Conservation (phyloP, 768 basidiomycete species). For the Melanogaster broomeanus region DNA sequence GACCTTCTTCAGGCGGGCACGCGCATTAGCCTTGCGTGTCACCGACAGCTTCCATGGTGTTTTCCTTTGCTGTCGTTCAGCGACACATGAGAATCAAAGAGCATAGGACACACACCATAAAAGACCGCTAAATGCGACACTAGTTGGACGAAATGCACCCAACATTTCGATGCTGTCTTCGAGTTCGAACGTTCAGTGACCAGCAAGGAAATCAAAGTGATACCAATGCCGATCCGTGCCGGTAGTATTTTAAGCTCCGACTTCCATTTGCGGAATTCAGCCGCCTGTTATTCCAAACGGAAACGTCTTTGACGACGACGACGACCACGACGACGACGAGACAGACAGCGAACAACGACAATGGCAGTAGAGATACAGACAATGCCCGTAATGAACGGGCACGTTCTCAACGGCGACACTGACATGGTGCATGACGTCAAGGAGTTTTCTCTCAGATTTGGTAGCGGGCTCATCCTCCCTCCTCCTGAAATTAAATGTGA, state of each 20-base stretch:
- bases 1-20: constrained; percentile 86
- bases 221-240: constrained; percentile 24
- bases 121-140: constrained; percentile 71
- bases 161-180: constrained; percentile 55
- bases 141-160: constrained; percentile 78
- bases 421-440: constrained; percentile 39
- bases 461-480: constrained; percentile 89
- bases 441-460: constrained; percentile 52
- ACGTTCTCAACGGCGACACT: constrained; percentile 40
- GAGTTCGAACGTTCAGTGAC: not conserved
- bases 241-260: constrained; percentile 31
- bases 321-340: constrained; percentile 14
- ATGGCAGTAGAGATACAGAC: constrained; percentile 51
- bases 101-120: constrained; percentile 62
- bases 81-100: not conserved
- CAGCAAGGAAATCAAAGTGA: not conserved
- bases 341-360: constrained; percentile 18
- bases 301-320: constrained; percentile 21
- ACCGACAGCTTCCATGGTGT: constrained; percentile 89
- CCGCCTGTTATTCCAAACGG: not conserved
- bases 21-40: constrained; percentile 91
- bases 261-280: not conserved
- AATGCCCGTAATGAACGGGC: constrained; percentile 43
- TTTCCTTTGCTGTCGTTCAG: constrained; percentile 62
- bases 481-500: constrained; percentile 94